phyloP scores from a whole-genome alignment of 768 basidiomycete species.

The Panus rudis region DNA sequence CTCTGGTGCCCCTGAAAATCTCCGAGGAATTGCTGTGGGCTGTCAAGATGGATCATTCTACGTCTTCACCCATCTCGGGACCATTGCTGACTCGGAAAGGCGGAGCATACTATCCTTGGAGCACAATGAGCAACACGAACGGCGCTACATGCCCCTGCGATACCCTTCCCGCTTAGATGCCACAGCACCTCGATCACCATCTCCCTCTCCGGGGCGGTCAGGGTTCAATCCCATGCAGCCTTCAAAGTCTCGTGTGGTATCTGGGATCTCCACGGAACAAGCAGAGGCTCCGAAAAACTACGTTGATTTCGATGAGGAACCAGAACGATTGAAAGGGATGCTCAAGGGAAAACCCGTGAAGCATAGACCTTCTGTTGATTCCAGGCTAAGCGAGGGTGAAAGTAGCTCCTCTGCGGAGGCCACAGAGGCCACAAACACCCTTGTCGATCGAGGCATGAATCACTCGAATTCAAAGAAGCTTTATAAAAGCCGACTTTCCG shows the following conservation, averaged over 20 bases:
- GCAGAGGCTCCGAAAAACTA: slow-evolving; percentile 74
- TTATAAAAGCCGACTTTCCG: slow-evolving; percentile 4
- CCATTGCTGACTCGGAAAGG: no score
- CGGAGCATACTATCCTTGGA: no score
- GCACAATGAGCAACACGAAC: no score
- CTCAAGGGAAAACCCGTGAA: slow-evolving; percentile 47
- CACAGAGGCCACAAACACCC: neutral
- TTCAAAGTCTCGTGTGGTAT: slow-evolving; percentile 57
- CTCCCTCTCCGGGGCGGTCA: slow-evolving; percentile 30
- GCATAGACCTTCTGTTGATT: slow-evolving; percentile 27
- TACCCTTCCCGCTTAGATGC: slow-evolving; percentile 9
- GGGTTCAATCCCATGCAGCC: slow-evolving; percentile 42
- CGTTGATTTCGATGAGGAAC: slow-evolving; percentile 79
- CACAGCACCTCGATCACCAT: slow-evolving; percentile 23
- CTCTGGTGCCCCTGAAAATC: no score
- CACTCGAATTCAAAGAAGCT: no score
- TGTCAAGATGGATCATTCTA: slow-evolving; percentile 32
- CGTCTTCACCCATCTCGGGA: no score
- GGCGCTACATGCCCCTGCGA: slow-evolving; percentile 13
- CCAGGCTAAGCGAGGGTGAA: slow-evolving; percentile 1
- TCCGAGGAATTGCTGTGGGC: slow-evolving; percentile 28
- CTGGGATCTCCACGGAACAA: slow-evolving; percentile 62
- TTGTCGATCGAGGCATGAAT: slow-evolving; percentile 22
- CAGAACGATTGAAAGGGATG: slow-evolving; percentile 67
- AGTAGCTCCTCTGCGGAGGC: neutral